Evolutionary conservation across 2,329 filamentous ascomycete genomes (phyloP), one percentile per base, ranked within the genome.

Genomic region (Talaromyces atroroseus): DNA sequence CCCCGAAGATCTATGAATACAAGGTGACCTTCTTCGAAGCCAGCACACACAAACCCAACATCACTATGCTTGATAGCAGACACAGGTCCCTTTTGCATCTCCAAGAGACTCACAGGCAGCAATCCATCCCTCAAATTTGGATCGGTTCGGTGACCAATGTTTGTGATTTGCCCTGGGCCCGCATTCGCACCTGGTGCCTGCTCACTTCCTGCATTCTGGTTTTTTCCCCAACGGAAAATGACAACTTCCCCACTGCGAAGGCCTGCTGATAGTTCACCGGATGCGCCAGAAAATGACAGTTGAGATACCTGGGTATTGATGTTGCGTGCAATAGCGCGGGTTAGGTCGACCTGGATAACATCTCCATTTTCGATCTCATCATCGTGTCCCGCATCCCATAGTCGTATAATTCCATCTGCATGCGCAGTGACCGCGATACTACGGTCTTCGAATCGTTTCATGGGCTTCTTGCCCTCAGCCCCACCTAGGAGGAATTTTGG

Each of bases 361-460:
- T 80, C 78, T 12, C 84, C 80, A 65, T 97, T 97, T 71, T 99
- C 94, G 51, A 99, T 88, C 65, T 96, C 90, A 67, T 99, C 94
- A 14, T 85, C 89, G 65, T 95, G 89, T 0, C 94, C 94, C 20
- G 87, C 84, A 71, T 99, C 94, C 91, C 92, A 99, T 6, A 97
- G 78, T 32, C 92, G 82, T n/a, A 99, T 79, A 0, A 89, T 95
- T 53, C 92, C 90, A 71, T 99, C 94, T 2, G 87, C 90, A 70
- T 99, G 92, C 0, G 90, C 87, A 4, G 89, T 90, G 59, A 92
- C 88, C 6, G 96, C 81, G 46, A 97, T 83, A 57, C 91, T 95
- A 49, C 94, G 83, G 59, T 86, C 82, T 66, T 96, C 91, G 63
- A 89, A 92, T 60, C 89, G 80, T 64, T 90, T 89, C 42, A 89